Evolutionary conservation across 2,329 filamentous ascomycete genomes (phyloP).

Genomic region (Aspergillus sclerotialis): DNA sequence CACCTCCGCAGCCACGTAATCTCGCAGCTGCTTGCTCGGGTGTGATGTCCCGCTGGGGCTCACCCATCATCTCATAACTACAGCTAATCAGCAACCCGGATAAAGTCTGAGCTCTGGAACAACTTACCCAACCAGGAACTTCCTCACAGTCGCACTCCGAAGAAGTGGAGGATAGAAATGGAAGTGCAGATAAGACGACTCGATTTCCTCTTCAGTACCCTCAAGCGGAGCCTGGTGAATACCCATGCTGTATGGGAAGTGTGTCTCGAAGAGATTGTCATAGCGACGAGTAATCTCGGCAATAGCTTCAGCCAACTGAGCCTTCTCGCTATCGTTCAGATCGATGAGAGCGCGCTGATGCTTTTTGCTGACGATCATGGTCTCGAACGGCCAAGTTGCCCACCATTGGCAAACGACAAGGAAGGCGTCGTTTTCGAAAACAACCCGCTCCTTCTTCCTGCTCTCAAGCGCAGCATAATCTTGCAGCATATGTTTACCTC

Average conservation of each 20-base stretch:
- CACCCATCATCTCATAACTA: constrained; percentile 84
- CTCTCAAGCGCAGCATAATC: constrained; percentile 84
- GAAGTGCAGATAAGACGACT: constrained; percentile 86
- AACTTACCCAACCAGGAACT: constrained; percentile 77
- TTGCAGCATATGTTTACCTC: constrained; percentile 67
- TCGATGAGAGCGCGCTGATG: constrained; percentile 84
- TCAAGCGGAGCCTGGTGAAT: constrained; percentile 90
- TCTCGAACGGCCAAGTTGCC: constrained; percentile 96
- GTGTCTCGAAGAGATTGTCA: constrained; percentile 95
- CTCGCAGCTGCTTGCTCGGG: constrained; percentile 85
- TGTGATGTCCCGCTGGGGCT: constrained; percentile 97
- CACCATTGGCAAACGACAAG: constrained; percentile 93
- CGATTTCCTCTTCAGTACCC: constrained; percentile 73
- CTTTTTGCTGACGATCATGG: constrained; percentile 76
- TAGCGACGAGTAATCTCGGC: constrained; percentile 85
- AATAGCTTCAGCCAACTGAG: constrained; percentile 72
- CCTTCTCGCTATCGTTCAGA: constrained; percentile 62
- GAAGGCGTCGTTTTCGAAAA: constrained; percentile 82
- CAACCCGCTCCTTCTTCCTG: constrained; percentile 73
- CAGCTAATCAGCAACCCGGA: constrained; percentile 7
- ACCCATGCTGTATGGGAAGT: constrained; percentile 94
- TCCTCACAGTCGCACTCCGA: constrained; percentile 85
- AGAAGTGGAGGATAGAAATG: constrained; percentile 96
- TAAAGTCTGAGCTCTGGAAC: constrained; percentile 2
- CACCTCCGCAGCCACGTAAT: constrained; percentile 68